Base-by-base conservation (phyloP, 1,139 yeast species). In the Yamadazyma diddensiae region DNA sequence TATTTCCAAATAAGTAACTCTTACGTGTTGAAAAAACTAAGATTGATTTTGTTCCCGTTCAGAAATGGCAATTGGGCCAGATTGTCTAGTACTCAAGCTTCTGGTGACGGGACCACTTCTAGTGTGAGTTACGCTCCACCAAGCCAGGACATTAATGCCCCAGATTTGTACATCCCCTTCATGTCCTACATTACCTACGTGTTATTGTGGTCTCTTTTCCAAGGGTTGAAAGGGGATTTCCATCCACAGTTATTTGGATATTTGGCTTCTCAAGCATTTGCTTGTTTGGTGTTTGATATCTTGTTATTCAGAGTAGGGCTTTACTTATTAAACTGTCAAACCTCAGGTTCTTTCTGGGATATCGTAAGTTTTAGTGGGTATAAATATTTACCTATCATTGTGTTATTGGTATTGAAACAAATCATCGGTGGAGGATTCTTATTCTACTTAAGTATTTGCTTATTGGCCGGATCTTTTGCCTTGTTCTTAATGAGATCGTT, bases 171-270 rank as follows among this genome's bases (percentile, higher is more conserved):
- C 57, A 86, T 94, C 36, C 99, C 99, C 4, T 62, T 85, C 43
- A 88, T 90, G 96, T 86, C 97, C 2, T 77, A 84, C 49, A 79
- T 88, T 33, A 88, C 98, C 1, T 92, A 90, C 53, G 82, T 92
- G 35, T 63, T 94, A 41, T 70, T 87, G 28, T 81, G 94, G 76
- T 92, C 96, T 4, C 73, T 85, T 18, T 72, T 85, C 48, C 87
- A 87, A 39, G 99, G 99, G 10, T 62, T 92, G 35, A 77, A 80
- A 37, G 97, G 96, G 14, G 82, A 82, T 24, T 94, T 92, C 65
- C 96, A 90, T 51, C 98, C 98, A 0, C 92, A 90, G 53, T 70
- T 88, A 47, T 76, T 94, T 46, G 97, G 97, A 3, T 80, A 82
- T 50, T 79, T 92, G 43, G 82, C 96, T n/a, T 82, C 95, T 8